Conservation (phyloP, 345 rosid genomes). For the Adansonia digitata region DNA sequence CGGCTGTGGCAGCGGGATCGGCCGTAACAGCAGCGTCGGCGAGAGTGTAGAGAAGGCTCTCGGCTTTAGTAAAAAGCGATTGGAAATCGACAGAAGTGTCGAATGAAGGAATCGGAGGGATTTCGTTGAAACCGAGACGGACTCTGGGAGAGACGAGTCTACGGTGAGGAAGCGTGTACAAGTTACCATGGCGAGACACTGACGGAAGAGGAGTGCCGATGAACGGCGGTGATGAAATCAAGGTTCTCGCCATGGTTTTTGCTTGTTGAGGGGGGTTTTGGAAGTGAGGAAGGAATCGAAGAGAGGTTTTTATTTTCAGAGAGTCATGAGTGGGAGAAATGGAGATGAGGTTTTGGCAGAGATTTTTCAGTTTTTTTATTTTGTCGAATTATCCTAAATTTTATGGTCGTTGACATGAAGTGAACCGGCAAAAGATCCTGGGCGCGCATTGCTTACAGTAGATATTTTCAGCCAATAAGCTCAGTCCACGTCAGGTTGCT, state of each 20-base stretch:
- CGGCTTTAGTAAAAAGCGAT: constrained; percentile 44
- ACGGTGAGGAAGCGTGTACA: constrained; percentile 42
- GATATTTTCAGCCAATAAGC: background rate
- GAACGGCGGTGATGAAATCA: constrained; percentile 74
- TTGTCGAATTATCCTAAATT: background rate
- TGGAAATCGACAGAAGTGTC: constrained; percentile 47
- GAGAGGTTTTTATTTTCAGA: background rate
- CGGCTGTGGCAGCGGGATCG: constrained; percentile 25
- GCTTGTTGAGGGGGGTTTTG: background rate
- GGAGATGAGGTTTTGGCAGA: constrained; percentile 12
- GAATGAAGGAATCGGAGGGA: constrained; percentile 57
- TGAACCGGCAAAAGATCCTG: constrained; percentile 5
- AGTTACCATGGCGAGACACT: constrained; percentile 43
- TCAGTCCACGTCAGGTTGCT: background rate
- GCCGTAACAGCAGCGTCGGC: constrained; percentile 81
- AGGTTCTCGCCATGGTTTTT: constrained; percentile 66
- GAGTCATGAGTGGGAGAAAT: background rate
- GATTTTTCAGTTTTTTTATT: background rate
- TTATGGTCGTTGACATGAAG: background rate
- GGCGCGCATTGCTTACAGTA: background rate
- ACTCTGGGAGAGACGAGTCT: constrained; percentile 49
- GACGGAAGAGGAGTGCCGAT: constrained; percentile 49
- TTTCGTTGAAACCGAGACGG: constrained; percentile 60
- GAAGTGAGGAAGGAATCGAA: background rate
- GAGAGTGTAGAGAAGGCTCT: constrained; percentile 69